phyloP scores from a whole-genome alignment of 2,329 filamentous ascomycete species.

The Beauveria asiatica region DNA sequence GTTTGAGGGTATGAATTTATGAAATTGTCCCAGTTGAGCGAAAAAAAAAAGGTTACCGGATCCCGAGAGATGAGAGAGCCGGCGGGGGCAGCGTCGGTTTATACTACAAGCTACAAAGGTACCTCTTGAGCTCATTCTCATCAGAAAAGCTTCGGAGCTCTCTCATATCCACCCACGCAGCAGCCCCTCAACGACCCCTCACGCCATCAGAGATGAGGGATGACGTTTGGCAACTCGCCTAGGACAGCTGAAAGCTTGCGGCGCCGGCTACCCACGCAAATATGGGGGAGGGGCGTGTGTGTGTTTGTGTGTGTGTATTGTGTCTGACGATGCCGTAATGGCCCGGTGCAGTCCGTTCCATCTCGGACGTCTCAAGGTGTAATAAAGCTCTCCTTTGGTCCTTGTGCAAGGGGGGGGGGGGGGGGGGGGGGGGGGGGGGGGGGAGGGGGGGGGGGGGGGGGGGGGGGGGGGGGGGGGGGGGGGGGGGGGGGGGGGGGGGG shows the following conservation, averaged over 20 bases:
- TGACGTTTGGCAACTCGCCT: slow-evolving; percentile 4
- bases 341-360: neutral
- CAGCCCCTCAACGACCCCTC: slow-evolving; percentile 1
- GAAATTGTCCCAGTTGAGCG: neutral
- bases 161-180: neutral
- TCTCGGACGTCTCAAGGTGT: neutral
- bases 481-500: too few species aligned
- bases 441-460: too few species aligned
- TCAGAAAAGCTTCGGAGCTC: neutral
- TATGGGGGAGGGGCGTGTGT: neutral
- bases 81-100: slow-evolving; percentile 5
- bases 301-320: neutral
- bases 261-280: neutral
- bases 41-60: neutral
- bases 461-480: too few species aligned
- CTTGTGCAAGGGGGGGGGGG: too few species aligned
- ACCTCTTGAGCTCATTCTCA: slow-evolving; percentile 1
- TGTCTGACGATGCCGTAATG: slow-evolving; percentile 1
- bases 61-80: neutral
- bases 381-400: too few species aligned
- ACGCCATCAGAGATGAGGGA: slow-evolving; percentile 7
- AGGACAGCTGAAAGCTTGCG: slow-evolving; percentile 3
- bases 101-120: slow-evolving; percentile 10
- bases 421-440: too few species aligned
- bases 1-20: neutral